Evolutionary conservation across 2,329 filamentous ascomycete genomes (phyloP), one percentile per base, ranked within the genome.

Genomic region (Chaetomium sp.): DNA sequence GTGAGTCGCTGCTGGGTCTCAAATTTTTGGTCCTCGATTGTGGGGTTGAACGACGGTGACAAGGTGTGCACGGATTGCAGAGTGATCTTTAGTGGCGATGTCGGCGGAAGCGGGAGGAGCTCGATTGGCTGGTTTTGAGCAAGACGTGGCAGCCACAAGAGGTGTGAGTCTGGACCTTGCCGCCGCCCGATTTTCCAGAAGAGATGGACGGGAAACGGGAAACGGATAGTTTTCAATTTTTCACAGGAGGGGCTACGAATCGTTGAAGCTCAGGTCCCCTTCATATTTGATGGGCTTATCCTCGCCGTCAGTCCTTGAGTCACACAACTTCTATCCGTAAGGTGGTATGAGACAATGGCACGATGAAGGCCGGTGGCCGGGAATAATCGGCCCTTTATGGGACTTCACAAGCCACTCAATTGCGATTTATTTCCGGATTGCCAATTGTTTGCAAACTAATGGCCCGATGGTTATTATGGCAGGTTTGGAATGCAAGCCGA

Each of bases 71-170:
- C 70, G 63, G 69, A 49, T 27, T 65, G 59, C 27, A 64, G 21
- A 23, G 53, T 56, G 69, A 51, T 56, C 54, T 51, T 13, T 33
- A n/a, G 69, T 72, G 70, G 70, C 70, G 70, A 72, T 71, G 69
- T 72, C 70, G 70, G 70, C 70, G 70, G 70, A 65, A 67, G 35
- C 38, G 27, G 23, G 29, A 23, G 21, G 16, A 49, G 21, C 19
- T 62, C 50, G 47, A 63, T 69, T 68, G 55, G 67, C 62, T 60
- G 19, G n/a, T 19, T 19, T 5, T 33, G n/a, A 23, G n/a, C 35
- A 51, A 33, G 38, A 8, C 35, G 21, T 25, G 35, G 47, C 65
- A 56, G 62, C 66, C 55, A 51, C 38, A 42, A 19, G 38, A 42
- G 27, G 27, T 12, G 25, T 12, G 25, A 2, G 27, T 49, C 55